These are phyloP conservation scores for Clonostachys byssicola DNA, from an alignment of 2,329 filamentous ascomycete species.

Conservation along the genomic window DNA sequence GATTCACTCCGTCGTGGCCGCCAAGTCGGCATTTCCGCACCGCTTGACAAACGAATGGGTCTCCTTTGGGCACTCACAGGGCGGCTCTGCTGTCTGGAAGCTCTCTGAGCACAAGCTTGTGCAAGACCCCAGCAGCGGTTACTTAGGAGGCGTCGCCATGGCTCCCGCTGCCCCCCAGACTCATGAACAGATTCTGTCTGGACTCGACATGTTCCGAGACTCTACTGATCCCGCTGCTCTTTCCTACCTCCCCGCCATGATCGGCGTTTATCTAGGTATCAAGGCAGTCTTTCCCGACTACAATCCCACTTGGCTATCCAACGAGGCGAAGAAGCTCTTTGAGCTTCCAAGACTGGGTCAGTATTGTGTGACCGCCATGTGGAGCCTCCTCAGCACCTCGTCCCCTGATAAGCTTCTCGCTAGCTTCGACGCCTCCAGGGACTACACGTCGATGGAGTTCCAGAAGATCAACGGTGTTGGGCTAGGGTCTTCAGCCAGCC, in stretches of 20 bases:
- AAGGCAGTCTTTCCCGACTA: too few species aligned
- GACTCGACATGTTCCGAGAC: neutral
- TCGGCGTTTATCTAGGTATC: too few species aligned
- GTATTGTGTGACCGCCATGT: constrained; percentile 6
- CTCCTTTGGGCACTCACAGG: constrained; percentile 39
- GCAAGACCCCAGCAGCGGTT: neutral
- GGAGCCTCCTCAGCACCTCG: constrained; percentile 21
- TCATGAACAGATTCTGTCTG: constrained; percentile 2
- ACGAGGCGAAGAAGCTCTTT: too few species aligned
- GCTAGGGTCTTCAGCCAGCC: constrained; percentile 4
- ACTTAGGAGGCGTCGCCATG: constrained; percentile 6
- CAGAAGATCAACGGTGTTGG: neutral
- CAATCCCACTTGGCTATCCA: too few species aligned
- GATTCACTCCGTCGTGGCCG: constrained; percentile 33
- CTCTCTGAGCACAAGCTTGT: constrained; percentile 12
- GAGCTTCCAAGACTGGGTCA: too few species aligned
- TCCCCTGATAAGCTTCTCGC: constrained; percentile 1
- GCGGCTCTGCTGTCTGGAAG: constrained; percentile 35
- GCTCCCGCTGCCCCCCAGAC: constrained; percentile 2
- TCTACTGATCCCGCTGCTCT: too few species aligned
- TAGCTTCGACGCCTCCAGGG: constrained; percentile 1
- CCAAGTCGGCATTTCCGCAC: constrained; percentile 27
- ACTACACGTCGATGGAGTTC: neutral
- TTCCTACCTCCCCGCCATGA: too few species aligned
- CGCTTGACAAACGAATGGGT: constrained; percentile 29